Percentiles rank a stretch among this genome's conserved stretches.
Conservation (phyloP, 2,329 filamentous ascomycete genomes). For the Colletotrichum incanum region DNA sequence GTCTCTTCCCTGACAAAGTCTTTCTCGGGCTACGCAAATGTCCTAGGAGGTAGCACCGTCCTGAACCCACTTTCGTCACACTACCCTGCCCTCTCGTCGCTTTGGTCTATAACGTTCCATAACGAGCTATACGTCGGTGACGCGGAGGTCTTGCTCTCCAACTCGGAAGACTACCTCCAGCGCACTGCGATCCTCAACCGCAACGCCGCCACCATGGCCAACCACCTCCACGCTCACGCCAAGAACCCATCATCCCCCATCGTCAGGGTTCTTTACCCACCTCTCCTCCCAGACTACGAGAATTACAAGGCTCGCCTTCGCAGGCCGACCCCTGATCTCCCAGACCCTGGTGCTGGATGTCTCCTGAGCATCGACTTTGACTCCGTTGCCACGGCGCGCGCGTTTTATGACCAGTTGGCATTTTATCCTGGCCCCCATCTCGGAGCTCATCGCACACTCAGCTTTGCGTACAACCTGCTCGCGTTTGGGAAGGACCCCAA, state of each 20-base stretch:
- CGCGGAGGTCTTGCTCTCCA: slow-evolving; percentile 61
- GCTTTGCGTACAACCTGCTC: slow-evolving; percentile 63
- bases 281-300: slow-evolving; percentile 54
- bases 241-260: slow-evolving; percentile 55
- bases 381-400: slow-evolving; percentile 54
- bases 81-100: slow-evolving; percentile 56
- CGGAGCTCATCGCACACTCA: slow-evolving; percentile 67
- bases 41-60: slow-evolving; percentile 67
- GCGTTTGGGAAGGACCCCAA: slow-evolving; percentile 58
- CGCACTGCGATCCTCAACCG: slow-evolving; percentile 58
- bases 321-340: slow-evolving; percentile 59
- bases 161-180: slow-evolving; percentile 60
- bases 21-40: slow-evolving; percentile 71
- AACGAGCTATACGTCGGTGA: slow-evolving; percentile 66
- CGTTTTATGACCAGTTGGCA: slow-evolving; percentile 66
- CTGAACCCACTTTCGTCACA: slow-evolving; percentile 63
- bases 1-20: slow-evolving; percentile 71
- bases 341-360: slow-evolving; percentile 68
- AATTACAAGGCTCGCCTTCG: slow-evolving; percentile 57
- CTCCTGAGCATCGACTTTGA: slow-evolving; percentile 68
- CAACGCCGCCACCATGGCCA: slow-evolving; percentile 61
- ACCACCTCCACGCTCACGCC: slow-evolving; percentile 53
- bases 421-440: slow-evolving; percentile 69
- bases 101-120: slow-evolving; percentile 45
- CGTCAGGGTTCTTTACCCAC: slow-evolving; percentile 62